A percentile compares a stretch with the other conserved stretches of the same genome.
These are phyloP conservation scores for Candida yuanshanica DNA, from an alignment of 805 yeast species.

Conservation along the genomic window DNA sequence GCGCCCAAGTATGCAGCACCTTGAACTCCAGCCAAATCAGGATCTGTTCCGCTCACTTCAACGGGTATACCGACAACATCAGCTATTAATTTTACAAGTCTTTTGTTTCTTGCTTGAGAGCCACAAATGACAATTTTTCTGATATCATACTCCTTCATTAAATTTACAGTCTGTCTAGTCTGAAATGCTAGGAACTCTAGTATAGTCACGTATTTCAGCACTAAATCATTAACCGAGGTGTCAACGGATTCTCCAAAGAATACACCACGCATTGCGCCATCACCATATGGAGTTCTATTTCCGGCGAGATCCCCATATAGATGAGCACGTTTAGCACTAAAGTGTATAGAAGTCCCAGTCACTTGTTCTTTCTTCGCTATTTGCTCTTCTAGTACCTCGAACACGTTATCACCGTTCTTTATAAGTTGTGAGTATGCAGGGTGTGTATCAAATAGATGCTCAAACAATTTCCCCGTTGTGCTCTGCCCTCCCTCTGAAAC, in stretches of 20 bases:
- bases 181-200: constrained; percentile 50
- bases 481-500: constrained; percentile 55
- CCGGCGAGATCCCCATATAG: constrained; percentile 54
- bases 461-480: constrained; percentile 50
- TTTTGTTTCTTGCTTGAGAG: constrained; percentile 43
- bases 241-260: constrained; percentile 43
- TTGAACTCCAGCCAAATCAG: constrained; percentile 24
- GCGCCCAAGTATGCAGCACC: constrained; percentile 25
- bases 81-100: constrained; percentile 32
- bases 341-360: constrained; percentile 19
- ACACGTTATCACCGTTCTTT: constrained; percentile 10
- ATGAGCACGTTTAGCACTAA: constrained; percentile 31
- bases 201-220: constrained; percentile 38
- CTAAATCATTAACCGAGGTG: constrained; percentile 28
- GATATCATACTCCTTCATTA: constrained; percentile 25
- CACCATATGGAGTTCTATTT: constrained; percentile 51
- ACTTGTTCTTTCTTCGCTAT: constrained; percentile 13
- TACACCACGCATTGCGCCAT: constrained; percentile 43
- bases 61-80: constrained; percentile 21
- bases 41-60: constrained; percentile 12
- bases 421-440: constrained; percentile 24
- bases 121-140: constrained; percentile 41
- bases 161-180: constrained; percentile 34
- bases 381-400: constrained; percentile 19
- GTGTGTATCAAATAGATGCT: constrained; percentile 40